Evolutionary conservation across 495 filamentous ascomycete species (phyloP).

Genomic region (Lasiosphaeriaceae sp.): DNA sequence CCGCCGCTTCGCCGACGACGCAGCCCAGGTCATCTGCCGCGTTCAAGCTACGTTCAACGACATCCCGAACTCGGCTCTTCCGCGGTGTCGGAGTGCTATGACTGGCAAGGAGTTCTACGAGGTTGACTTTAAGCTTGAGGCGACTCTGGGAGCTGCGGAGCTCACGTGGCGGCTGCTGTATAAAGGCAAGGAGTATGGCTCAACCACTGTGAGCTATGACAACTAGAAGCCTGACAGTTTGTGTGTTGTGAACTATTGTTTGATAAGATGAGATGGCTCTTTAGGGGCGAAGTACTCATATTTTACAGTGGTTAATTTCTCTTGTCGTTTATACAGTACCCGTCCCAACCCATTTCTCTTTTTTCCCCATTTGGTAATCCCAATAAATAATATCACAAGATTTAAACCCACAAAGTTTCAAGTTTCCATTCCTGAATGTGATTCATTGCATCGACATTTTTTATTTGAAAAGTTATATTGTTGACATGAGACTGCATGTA

Average conservation of each 20-base stretch:
- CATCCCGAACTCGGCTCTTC: constrained; percentile 7
- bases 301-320: not conserved
- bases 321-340: not conserved
- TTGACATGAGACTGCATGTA: too few relatives aligned
- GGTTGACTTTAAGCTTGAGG: constrained; percentile 12
- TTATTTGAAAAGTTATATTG: too few relatives aligned
- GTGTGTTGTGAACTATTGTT: not conserved
- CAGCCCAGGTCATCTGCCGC: constrained; percentile 9
- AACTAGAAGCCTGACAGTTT: not conserved
- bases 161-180: constrained; percentile 10
- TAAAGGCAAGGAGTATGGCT: constrained; percentile 9
- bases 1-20: constrained; percentile 1
- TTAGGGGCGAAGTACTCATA: too few relatives aligned
- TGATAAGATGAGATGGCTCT: not conserved
- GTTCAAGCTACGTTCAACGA: constrained; percentile 12
- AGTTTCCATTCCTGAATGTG: too few relatives aligned
- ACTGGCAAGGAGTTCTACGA: constrained; percentile 14
- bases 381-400: too few relatives aligned
- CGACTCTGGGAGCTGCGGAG: not conserved
- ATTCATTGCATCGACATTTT: too few relatives aligned
- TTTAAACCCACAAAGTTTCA: too few relatives aligned
- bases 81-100: not conserved
- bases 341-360: too few relatives aligned
- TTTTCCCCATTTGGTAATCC: too few relatives aligned
- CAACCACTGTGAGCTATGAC: constrained; percentile 15